These are phyloP conservation scores for Penicillium chermesinum DNA, from an alignment of 495 filamentous ascomycete species.

Conservation along the genomic window DNA sequence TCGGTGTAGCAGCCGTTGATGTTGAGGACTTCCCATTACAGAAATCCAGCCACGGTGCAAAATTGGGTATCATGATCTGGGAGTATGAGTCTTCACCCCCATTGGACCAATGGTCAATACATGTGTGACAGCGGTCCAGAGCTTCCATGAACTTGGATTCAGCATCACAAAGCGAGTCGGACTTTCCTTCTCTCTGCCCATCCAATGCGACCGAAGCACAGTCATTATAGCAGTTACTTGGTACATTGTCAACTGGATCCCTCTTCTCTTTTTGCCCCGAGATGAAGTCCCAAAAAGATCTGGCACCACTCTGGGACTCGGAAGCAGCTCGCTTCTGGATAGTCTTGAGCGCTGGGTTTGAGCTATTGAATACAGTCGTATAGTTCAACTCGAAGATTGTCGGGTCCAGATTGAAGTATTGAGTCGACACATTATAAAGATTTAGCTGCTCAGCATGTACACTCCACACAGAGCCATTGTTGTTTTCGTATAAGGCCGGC, in stretches of 20 bases:
- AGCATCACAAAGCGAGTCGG: neutral
- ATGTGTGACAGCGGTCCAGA: neutral
- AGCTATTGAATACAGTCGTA: neutral
- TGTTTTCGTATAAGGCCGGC: neutral
- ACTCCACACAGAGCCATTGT: neutral
- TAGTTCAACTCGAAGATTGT: neutral
- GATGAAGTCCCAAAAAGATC: neutral
- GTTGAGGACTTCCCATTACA: neutral
- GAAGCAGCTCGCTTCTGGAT: neutral
- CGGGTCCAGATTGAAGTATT: neutral
- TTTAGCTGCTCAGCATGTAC: neutral
- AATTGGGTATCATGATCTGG: neutral
- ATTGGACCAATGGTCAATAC: neutral
- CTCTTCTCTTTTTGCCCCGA: neutral
- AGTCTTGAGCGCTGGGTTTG: neutral
- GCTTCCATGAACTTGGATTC: neutral
- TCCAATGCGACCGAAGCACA: neutral
- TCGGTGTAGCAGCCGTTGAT: neutral
- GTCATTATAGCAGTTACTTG: neutral
- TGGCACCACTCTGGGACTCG: neutral
- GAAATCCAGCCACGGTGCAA: neutral
- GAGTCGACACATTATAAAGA: neutral
- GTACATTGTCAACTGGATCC: neutral
- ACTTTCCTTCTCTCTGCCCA: neutral
- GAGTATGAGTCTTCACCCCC: neutral